phyloP scores from a whole-genome alignment of 139 green algal genomes.

The Ettlia oleoabundans region DNA sequence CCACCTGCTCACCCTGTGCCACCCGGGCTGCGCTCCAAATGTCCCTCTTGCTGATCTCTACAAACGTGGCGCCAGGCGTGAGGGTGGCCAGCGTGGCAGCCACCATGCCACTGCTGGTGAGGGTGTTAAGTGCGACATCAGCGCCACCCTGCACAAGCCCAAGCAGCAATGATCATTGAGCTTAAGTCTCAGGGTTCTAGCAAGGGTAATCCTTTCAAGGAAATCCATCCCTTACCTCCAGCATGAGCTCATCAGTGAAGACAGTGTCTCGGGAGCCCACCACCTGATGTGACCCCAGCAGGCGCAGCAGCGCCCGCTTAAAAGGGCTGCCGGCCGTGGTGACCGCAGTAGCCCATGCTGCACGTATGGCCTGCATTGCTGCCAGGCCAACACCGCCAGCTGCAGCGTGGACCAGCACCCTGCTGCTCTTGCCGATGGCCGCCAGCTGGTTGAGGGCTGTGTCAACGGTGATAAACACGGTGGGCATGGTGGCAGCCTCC shows the following conservation, averaged over 20 bases:
- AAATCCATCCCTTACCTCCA: background rate
- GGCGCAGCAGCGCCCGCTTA: slow-evolving; percentile 71
- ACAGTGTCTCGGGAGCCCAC: slow-evolving; percentile 63
- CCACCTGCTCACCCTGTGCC: slow-evolving; percentile 38
- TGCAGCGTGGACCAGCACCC: slow-evolving; percentile 75
- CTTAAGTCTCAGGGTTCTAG: too few species aligned
- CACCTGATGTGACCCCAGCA: slow-evolving; percentile 51
- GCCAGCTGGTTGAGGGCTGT: slow-evolving; percentile 32
- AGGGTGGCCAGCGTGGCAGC: slow-evolving; percentile 69
- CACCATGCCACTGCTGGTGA: slow-evolving; percentile 92
- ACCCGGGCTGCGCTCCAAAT: slow-evolving; percentile 76
- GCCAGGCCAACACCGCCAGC: slow-evolving; percentile 85
- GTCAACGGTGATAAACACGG: slow-evolving; percentile 81
- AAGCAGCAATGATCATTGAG: too few species aligned
- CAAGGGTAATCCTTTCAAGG: too few species aligned
- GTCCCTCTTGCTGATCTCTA: slow-evolving; percentile 93
- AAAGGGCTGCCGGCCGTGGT: slow-evolving; percentile 62
- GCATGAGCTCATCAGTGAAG: slow-evolving; percentile 40
- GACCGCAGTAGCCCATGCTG: slow-evolving; percentile 50
- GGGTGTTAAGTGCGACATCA: slow-evolving; percentile 76
- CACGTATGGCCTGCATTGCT: slow-evolving; percentile 64
- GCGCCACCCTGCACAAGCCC: slow-evolving; percentile 16
- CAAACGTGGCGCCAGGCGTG: slow-evolving; percentile 61
- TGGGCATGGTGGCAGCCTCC: slow-evolving; percentile 79
- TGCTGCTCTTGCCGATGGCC: slow-evolving; percentile 21